A percentile compares a stretch with the other conserved stretches of the same genome.
Evolutionary conservation across 2,329 filamentous ascomycete genomes (phyloP).

Genomic region (Penicillium sp.): DNA sequence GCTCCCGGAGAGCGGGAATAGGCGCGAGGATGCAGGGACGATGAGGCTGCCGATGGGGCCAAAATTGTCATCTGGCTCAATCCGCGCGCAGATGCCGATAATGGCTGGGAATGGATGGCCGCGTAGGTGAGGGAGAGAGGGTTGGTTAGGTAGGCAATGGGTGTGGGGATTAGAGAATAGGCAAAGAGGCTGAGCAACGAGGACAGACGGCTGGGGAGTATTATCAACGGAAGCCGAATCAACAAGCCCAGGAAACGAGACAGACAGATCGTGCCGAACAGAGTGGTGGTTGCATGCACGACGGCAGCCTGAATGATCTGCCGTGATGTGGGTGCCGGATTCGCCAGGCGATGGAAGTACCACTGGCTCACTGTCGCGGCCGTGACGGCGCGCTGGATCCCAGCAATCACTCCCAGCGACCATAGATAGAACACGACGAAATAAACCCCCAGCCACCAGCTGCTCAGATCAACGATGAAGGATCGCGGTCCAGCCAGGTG

Average conservation of each 20-base stretch:
- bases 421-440: slow-evolving; percentile 95
- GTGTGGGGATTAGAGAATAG: slow-evolving; percentile 77
- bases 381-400: slow-evolving; percentile 83
- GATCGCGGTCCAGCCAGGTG: slow-evolving; percentile 60
- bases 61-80: slow-evolving; percentile 80
- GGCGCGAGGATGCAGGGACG: slow-evolving; percentile 50
- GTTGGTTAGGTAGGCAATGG: slow-evolving; percentile 80
- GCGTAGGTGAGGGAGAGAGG: slow-evolving; percentile 88
- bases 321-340: slow-evolving; percentile 69
- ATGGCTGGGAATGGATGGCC: slow-evolving; percentile 83
- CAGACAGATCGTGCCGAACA: slow-evolving; percentile 88
- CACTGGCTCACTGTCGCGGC: slow-evolving; percentile 95
- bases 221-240: slow-evolving; percentile 75
- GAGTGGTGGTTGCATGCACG: slow-evolving; percentile 72
- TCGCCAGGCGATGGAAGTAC: slow-evolving; percentile 92
- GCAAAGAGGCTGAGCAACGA: slow-evolving; percentile 65
- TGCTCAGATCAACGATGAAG: slow-evolving; percentile 81
- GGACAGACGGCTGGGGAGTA: slow-evolving; percentile 72
- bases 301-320: slow-evolving; percentile 81
- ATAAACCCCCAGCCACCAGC: slow-evolving; percentile 90
- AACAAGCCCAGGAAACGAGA: slow-evolving; percentile 76
- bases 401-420: slow-evolving; percentile 82
- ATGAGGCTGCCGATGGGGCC: slow-evolving; percentile 63
- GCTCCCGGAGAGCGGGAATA: slow-evolving; percentile 41
- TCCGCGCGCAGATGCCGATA: slow-evolving; percentile 71